phyloP scores from a whole-genome alignment of 2,329 filamentous ascomycete species.

The Ilyonectria sp. region DNA sequence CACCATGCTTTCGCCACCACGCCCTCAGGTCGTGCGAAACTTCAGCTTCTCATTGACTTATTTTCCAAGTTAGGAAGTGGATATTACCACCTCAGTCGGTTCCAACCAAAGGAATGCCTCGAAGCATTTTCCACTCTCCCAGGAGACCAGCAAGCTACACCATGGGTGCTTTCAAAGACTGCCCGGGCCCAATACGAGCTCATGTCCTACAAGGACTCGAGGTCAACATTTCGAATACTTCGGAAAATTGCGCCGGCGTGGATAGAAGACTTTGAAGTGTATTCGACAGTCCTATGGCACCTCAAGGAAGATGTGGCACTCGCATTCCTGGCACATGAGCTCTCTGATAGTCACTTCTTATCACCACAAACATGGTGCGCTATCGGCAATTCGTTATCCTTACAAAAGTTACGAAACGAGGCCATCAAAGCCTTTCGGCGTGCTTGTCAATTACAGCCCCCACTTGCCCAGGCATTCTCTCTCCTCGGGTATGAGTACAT shows the following conservation, averaged over 20 bases:
- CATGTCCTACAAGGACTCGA: constrained; percentile 38
- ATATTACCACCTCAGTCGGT: constrained; percentile 38
- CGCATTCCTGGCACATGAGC: constrained; percentile 40
- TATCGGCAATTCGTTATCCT: constrained; percentile 38
- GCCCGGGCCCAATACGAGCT: constrained; percentile 40
- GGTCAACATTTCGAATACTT: constrained; percentile 35
- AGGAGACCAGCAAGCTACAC: constrained; percentile 37
- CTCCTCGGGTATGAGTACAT: constrained; percentile 41
- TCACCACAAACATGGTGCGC: constrained; percentile 41
- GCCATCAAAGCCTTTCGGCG: constrained; percentile 39
- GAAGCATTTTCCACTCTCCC: constrained; percentile 34
- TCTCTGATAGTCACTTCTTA: constrained; percentile 35
- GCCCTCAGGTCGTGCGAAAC: constrained; percentile 1
- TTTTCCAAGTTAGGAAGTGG: constrained; percentile 32
- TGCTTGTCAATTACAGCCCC: constrained; percentile 36
- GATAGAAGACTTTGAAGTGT: constrained; percentile 42
- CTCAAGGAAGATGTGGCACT: constrained; percentile 42
- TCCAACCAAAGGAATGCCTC: constrained; percentile 36
- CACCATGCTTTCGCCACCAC: not conserved
- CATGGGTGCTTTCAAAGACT: constrained; percentile 41
- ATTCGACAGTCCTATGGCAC: constrained; percentile 43
- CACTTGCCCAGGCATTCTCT: constrained; percentile 36
- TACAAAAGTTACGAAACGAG: constrained; percentile 30
- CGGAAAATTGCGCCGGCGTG: constrained; percentile 34
- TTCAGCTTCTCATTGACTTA: constrained; percentile 25